Evolutionary conservation across 148 eudicot species (phyloP).

Genomic region (Amaranthus palmeri): DNA sequence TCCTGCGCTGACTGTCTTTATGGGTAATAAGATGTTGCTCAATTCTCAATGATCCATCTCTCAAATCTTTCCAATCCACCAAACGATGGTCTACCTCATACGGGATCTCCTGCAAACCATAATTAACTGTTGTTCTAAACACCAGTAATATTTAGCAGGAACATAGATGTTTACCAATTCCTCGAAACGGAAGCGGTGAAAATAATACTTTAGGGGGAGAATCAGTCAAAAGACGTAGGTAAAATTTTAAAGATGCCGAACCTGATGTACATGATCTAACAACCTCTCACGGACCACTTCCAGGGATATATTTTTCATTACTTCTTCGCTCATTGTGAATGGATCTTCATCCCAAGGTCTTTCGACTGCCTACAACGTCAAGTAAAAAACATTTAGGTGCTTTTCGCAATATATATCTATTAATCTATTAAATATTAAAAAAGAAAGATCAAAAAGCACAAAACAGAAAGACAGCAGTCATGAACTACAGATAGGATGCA

Average conservation of each 20-base stretch:
- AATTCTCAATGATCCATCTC: conserved; percentile 85
- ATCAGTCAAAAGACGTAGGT: not conserved
- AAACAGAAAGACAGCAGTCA: not conserved
- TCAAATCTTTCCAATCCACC: conserved; percentile 81
- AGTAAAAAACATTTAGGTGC: not conserved
- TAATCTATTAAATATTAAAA: not conserved
- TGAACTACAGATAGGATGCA: not conserved
- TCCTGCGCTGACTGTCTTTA: conserved; percentile 85
- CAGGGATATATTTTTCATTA: conserved; percentile 84
- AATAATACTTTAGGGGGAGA: not conserved
- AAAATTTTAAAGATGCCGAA: conserved; percentile 17
- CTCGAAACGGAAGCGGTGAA: not conserved
- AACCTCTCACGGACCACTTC: conserved; percentile 93
- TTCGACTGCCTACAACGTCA: conserved; percentile 51
- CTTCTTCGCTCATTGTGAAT: conserved; percentile 80
- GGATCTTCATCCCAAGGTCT: conserved; percentile 99
- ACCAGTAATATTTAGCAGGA: not conserved
- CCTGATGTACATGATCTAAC: conserved; percentile 91
- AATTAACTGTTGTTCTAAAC: not conserved
- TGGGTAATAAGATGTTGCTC: conserved; percentile 86
- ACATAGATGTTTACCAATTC: not conserved
- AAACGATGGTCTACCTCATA: conserved; percentile 78
- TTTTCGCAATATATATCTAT: not conserved
- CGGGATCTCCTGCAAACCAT: conserved; percentile 73
- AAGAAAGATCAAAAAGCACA: not conserved